These are phyloP conservation scores for Globisporangium megalacanthum DNA, from an alignment of 352 stramenopile genomes.

Conservation along the genomic window DNA sequence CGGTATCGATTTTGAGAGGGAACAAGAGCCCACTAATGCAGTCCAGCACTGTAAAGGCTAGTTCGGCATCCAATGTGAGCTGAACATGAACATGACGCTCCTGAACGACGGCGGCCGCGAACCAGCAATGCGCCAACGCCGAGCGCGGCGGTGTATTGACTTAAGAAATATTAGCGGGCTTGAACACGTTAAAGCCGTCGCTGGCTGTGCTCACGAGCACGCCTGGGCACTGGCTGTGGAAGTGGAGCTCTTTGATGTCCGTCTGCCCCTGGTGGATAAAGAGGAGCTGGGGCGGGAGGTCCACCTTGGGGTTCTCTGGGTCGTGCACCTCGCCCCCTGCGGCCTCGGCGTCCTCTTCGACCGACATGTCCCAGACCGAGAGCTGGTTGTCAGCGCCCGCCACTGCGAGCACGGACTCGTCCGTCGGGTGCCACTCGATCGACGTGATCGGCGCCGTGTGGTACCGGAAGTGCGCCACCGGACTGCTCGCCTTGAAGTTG, in stretches of 20 bases:
- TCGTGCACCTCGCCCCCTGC: constrained; percentile 28
- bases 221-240: constrained; percentile 98
- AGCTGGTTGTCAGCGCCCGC: constrained; percentile 95
- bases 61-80: too few relatives aligned
- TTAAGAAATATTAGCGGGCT: constrained; percentile 93
- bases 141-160: constrained; percentile 2
- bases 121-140: too few relatives aligned
- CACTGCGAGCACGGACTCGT: constrained; percentile 97
- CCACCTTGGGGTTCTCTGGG: constrained; percentile 55
- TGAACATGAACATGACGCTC: not conserved
- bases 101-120: too few relatives aligned
- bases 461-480: constrained; percentile 94
- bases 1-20: too few relatives aligned
- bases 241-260: constrained; percentile 99
- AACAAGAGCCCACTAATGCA: too few relatives aligned
- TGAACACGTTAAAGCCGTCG: constrained; percentile 98
- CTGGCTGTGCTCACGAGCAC: constrained; percentile 95
- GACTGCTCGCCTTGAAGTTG: constrained; percentile 86
- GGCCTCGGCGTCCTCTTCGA: constrained; percentile 96
- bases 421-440: constrained; percentile 99
- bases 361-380: constrained; percentile 98
- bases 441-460: constrained; percentile 96
- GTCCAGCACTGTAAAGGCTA: too few relatives aligned
- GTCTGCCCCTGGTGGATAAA: constrained; percentile 99
- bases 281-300: constrained; percentile 97